Base-by-base conservation (phyloP, 2,329 filamentous ascomycete species). In the Taxawa tesnikishii region DNA sequence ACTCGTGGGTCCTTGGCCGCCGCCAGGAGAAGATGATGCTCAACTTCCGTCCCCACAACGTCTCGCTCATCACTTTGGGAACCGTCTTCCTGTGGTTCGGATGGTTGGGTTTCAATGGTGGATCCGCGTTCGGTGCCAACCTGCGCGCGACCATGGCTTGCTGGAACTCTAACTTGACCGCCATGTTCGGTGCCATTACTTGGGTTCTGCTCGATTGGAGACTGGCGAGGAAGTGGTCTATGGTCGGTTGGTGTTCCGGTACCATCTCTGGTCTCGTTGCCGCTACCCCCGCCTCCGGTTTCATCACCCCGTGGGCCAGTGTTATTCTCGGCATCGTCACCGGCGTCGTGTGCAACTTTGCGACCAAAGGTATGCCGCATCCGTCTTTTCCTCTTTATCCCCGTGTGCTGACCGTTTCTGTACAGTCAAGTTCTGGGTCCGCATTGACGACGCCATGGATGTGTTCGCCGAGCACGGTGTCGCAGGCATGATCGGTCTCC, bases 21-120 rank as follows among this genome's bases (percentile, higher is more conserved):
- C 84, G 90, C 45, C 90, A 94, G 65, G 88, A 96, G 67, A 90
- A 85, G 67, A 94, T 96, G 85, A 94, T 96, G 83, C 75, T 94
- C 62, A 96, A 96, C 72, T 96, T 96, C 73, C 83, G 90, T 45
- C 90, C 90, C 12, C 90, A 98, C 70, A 98, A 98, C 66, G 90
- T 96, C 44, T 94, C 87, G 5, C 73, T 96, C 51, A 94, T 98
- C 61, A 87, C 90, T 1, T 79, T 96, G 47, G 90, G 90, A 41
- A 96, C 90, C 3, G 73, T 94, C 43, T 73, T 98, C 48, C 83
- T 98, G 35, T 96, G 87, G 87, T 96, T 96, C 51, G 90, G 90
- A 51, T 98, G 90, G 90, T 70, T 98, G 43, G 90, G 87, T 34
- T 98, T 98, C 75, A 98, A 98, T 68, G 90, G 88, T 48, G 90